phyloP scores from a whole-genome alignment of 768 basidiomycete genomes.

The Pleurotus sapidus region DNA sequence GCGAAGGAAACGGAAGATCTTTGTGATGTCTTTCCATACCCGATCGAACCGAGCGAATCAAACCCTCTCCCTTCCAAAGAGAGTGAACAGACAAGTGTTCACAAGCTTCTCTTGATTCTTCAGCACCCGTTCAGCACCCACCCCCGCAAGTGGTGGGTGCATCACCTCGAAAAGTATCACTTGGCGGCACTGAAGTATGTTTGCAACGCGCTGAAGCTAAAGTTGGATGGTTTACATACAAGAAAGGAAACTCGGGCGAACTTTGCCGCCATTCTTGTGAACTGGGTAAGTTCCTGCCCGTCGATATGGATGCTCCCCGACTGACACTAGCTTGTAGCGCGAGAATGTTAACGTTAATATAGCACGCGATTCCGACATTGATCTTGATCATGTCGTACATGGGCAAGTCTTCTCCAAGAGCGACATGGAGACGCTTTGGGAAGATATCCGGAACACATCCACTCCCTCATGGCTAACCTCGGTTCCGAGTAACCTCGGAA shows the following conservation, averaged over 20 bases:
- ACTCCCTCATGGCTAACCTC: constrained; percentile 24
- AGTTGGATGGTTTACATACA: constrained; percentile 10
- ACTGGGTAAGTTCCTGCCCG: not conserved
- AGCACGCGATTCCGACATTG: not conserved
- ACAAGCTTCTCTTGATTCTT: not conserved
- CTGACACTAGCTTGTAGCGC: not conserved
- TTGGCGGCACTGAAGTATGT: not conserved
- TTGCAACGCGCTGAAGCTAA: constrained; percentile 5
- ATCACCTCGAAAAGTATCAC: not conserved
- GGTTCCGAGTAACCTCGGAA: constrained; percentile 25
- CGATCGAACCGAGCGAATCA: not conserved
- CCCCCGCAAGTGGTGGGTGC: not conserved
- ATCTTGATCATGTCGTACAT: not conserved
- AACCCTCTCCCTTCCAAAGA: not conserved
- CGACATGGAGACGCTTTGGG: not conserved
- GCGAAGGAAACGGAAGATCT: not conserved
- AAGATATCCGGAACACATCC: constrained; percentile 8
- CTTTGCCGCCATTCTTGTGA: not conserved
- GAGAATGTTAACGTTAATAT: not conserved
- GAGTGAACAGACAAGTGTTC: not conserved
- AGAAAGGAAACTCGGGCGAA: not conserved
- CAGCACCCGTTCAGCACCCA: not conserved
- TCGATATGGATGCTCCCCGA: not conserved
- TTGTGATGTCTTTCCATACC: no score
- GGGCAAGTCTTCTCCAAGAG: not conserved